Evolutionary conservation across 1,284 basidiomycete genomes (phyloP).

Genomic region (Ceratobasidium sp.): DNA sequence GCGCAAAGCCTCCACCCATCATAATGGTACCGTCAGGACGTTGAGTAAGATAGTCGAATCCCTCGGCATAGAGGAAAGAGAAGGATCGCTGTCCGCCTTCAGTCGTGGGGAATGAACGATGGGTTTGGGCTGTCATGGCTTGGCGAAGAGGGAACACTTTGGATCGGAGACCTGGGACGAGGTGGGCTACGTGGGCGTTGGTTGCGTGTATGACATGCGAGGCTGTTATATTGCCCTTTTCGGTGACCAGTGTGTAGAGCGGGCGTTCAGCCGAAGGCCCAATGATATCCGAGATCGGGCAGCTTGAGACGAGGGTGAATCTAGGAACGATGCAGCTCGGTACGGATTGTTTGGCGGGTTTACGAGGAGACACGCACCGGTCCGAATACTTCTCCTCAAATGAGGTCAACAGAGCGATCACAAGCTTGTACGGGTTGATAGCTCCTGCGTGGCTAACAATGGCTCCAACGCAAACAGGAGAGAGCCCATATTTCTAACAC

Average conservation of each 20-base stretch:
- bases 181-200: conserved; percentile 56
- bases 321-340: conserved; percentile 53
- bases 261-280: conserved; percentile 53
- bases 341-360: conserved; percentile 3
- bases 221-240: conserved; percentile 50
- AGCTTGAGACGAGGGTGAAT: conserved; percentile 65
- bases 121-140: conserved; percentile 75
- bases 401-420: conserved; percentile 65
- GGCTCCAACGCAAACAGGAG: conserved; percentile 61
- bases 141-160: conserved; percentile 69
- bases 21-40: conserved; percentile 71
- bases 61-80: conserved; percentile 70
- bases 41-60: conserved; percentile 82
- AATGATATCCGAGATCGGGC: conserved; percentile 64
- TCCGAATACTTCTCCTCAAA: conserved; percentile 62
- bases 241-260: conserved; percentile 60
- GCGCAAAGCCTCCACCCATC: conserved; percentile 68
- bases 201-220: conserved; percentile 56
- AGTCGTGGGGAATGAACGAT: conserved; percentile 57
- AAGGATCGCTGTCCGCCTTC: conserved; percentile 61
- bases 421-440: conserved; percentile 71
- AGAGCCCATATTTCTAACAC: conserved; percentile 61
- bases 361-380: conserved; percentile 56
- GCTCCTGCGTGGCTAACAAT: conserved; percentile 66
- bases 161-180: conserved; percentile 52